These are phyloP conservation scores for Waitea zeae DNA, from an alignment of 1,284 basidiomycete species.

Conservation along the genomic window DNA sequence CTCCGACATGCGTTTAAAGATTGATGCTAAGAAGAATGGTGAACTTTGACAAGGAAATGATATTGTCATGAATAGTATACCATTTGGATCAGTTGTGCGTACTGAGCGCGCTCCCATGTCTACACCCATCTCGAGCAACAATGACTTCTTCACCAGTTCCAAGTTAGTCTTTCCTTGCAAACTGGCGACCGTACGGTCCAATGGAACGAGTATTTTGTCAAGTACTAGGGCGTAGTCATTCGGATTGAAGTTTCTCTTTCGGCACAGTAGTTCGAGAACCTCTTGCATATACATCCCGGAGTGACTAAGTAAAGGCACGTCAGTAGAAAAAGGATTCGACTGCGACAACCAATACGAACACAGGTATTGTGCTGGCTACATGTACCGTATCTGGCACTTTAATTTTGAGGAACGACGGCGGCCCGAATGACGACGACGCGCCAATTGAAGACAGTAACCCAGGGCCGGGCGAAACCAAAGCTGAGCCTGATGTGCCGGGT, in stretches of 20 bases:
- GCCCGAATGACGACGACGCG: slow-evolving; percentile 53
- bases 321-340: not conserved
- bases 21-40: slow-evolving; percentile 50
- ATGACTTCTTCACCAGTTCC: slow-evolving; percentile 64
- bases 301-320: slow-evolving; percentile 28
- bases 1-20: slow-evolving; percentile 76
- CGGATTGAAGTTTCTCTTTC: slow-evolving; percentile 56
- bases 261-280: slow-evolving; percentile 75
- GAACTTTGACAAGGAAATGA: not conserved
- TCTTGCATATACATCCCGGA: slow-evolving; percentile 97
- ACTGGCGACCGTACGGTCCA: slow-evolving; percentile 91
- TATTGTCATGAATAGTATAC: slow-evolving; percentile 22
- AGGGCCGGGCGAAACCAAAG: slow-evolving; percentile 22
- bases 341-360: slow-evolving; percentile 32
- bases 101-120: slow-evolving; percentile 40
- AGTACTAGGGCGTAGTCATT: slow-evolving; percentile 77
- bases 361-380: slow-evolving; percentile 74
- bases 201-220: slow-evolving; percentile 71
- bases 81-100: slow-evolving; percentile 81
- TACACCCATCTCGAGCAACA: slow-evolving; percentile 53
- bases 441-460: slow-evolving; percentile 41
- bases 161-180: slow-evolving; percentile 79
- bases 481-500: slow-evolving; percentile 17
- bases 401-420: slow-evolving; percentile 67
- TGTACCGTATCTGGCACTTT: slow-evolving; percentile 63